Conservation (phyloP, 129 eudicot species). For the Scalesia atractyloides region DNA sequence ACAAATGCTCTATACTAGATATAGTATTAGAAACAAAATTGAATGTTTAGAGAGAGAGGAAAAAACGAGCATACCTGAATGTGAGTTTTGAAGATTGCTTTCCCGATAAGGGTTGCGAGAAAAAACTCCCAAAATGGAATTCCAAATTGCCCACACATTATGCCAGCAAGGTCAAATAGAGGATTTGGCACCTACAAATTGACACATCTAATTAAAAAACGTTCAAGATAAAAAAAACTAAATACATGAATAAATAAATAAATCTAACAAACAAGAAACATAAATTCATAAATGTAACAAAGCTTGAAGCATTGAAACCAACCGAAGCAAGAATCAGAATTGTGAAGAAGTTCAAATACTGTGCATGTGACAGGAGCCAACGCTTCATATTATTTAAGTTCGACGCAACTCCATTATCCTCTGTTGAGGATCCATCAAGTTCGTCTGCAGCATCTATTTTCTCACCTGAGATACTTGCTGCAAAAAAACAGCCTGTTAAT, state of each 20-base stretch:
- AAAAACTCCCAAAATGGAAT: slow-evolving; percentile 93
- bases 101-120: slow-evolving; percentile 74
- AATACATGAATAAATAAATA: background rate
- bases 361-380: slow-evolving; percentile 73
- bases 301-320: background rate
- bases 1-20: too few relatives aligned
- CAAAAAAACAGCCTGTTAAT: slow-evolving; percentile 4
- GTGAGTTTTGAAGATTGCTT: slow-evolving; percentile 83
- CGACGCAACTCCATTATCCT: slow-evolving; percentile 44
- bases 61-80: slow-evolving; percentile 62
- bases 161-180: slow-evolving; percentile 89
- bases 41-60: background rate
- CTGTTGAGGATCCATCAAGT: slow-evolving; percentile 54
- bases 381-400: slow-evolving; percentile 51
- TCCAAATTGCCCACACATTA: slow-evolving; percentile 96
- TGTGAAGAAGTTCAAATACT: slow-evolving; percentile 23
- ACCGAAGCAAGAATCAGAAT: slow-evolving; percentile 83
- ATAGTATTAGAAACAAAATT: too few relatives aligned
- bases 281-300: too few relatives aligned
- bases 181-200: slow-evolving; percentile 80
- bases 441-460: slow-evolving; percentile 37
- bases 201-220: background rate
- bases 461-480: slow-evolving; percentile 68
- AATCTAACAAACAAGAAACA: too few relatives aligned
- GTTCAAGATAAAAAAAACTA: background rate